Percentiles rank a stretch among this genome's conserved stretches.
These are phyloP conservation scores for Daldinia grandis DNA, from an alignment of 495 filamentous ascomycete genomes.

Conservation along the genomic window DNA sequence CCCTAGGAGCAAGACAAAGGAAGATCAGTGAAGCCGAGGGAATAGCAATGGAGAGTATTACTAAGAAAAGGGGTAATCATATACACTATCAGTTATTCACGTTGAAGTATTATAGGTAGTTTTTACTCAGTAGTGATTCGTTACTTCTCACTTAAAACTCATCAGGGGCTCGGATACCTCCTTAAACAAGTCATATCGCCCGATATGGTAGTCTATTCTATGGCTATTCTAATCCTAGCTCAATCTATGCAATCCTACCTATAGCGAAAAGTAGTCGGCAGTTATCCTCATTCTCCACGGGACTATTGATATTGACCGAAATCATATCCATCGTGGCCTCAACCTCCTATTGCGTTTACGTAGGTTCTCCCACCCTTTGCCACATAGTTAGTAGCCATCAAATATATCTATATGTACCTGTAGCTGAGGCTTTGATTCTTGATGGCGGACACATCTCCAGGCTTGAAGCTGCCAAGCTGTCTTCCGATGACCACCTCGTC, in stretches of 20 bases:
- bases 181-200: neutral
- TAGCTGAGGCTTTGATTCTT: slow-evolving; percentile 45
- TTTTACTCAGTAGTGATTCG: neutral
- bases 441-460: slow-evolving; percentile 43
- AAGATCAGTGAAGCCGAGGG: no score
- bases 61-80: no score
- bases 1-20: no score
- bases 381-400: slow-evolving; percentile 60
- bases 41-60: no score
- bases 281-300: slow-evolving; percentile 17
- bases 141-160: no score
- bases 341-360: slow-evolving; percentile 55
- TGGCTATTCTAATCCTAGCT: neutral
- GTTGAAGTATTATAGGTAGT: no score
- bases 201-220: neutral
- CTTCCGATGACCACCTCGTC: slow-evolving; percentile 58
- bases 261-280: slow-evolving; percentile 24
- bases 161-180: no score
- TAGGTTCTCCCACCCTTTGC: slow-evolving; percentile 57
- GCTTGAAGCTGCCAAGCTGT: slow-evolving; percentile 53
- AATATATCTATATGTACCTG: slow-evolving; percentile 56
- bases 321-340: slow-evolving; percentile 37
- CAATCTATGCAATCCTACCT: slow-evolving; percentile 9
- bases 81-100: no score
- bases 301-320: slow-evolving; percentile 32